Evolutionary conservation across 169 alveolate genomes (phyloP), one percentile per base, ranked within the genome.

Genomic region (Cryptosporidium felis): DNA sequence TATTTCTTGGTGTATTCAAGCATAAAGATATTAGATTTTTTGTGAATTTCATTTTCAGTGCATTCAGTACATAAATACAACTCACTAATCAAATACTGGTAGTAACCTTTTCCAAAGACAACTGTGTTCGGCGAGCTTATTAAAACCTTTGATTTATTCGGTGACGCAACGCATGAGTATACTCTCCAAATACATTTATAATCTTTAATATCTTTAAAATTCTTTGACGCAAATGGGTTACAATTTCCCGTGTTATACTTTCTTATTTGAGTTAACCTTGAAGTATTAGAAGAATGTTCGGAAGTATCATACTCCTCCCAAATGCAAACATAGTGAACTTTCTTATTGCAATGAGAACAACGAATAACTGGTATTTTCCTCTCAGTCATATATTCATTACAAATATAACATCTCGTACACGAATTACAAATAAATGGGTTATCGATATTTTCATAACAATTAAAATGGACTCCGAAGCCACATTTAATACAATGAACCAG

Each of bases 61-160:
- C 85, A 74, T n/a, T 74, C 65, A 4, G 40, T 53, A 34, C 85
- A 74, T 5, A 74, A 38, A 32, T 74, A 74, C 2, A 49, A 38
- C 6, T 49, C 74, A 74, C 26, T 32, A 9, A 38, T 34, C 16
- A 74, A 18, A 74, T 74, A 18, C 56, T 74, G 85, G 41, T 74
- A 74, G 41, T 74, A 74, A 6, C 85, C 85, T 16, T 49, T 56
- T 21, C 67, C 85, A 18, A 32, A 53, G 21, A 74, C 61, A 18
- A 67, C 85, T 23, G 85, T 53, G 4, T 53, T 23, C 21, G 85
- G 85, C 3, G 85, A 30, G 26, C 38, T 49, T 38, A 74, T 74
- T 16, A 74, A 51, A 51, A 45, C 74, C 5, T 18, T 74, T 2
- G 85, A 36, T 34, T 53, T 47, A 30, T 74, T 56, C 0, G 85